Evolutionary conservation across 768 basidiomycete genomes (phyloP), one percentile per base, ranked within the genome.

Genomic region (Wakefieldia striispora): DNA sequence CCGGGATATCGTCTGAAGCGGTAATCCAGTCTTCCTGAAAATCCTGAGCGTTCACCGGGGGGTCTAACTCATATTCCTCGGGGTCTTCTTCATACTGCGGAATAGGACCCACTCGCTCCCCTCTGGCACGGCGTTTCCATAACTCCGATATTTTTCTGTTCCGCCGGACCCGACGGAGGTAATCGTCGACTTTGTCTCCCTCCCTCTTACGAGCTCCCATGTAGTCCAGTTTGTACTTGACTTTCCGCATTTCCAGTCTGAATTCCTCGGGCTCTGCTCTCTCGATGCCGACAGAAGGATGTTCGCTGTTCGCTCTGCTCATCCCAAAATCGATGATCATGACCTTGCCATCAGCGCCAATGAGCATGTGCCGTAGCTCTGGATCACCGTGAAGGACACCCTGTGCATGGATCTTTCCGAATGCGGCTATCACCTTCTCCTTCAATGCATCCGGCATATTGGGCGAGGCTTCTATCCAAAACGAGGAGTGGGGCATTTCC

Each of bases 381-480:
- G 75, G 64, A 52, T 73, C 74, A 14, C 77, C 76, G 40, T 80
- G 79, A 27, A 74, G 69, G 40, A 81, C 72, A 1, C 78, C 78
- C 14, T 62, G 67, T 3, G 68, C 65, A 56, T 81, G 80, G 11
- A 81, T 60, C 53, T 74, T 70, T 47, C 72, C 64, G 53, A 77
- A 79, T 10, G 82, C 78, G 4, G 70, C 70, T 10, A 86, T 62
- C 49, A 78, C 76, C 27, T 69, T 70, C 47, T 76, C 70, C 63
- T 85, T 85, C 45, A 83, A 64, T 11, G 72, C 62, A 7, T 63
- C 56, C 4, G 83, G 81, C 82, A 86, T 84, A 37, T 70, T 73
- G 3, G 75, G 62, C 5, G 75, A 79, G 13, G 84, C 79, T 54
- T 83, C 77, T 51, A 82, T 74, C 82, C 84, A 84, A 62, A 83